Evolutionary conservation across 202 grass and related monocot species (phyloP).

Genomic region (Zoysia matrella): DNA sequence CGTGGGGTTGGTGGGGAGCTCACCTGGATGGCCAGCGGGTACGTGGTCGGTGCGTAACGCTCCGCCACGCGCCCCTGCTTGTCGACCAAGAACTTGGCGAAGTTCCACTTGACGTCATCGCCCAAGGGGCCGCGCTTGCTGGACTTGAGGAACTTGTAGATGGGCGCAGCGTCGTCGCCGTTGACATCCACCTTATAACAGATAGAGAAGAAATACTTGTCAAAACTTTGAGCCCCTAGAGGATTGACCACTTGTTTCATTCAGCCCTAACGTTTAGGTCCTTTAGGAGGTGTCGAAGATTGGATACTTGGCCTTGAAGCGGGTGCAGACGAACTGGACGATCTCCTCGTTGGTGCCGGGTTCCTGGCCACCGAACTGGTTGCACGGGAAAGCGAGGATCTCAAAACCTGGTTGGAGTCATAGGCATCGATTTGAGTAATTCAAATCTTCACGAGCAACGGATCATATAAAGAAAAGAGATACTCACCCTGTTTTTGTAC

Average conservation of each 20-base stretch:
- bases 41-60: constrained; percentile 69
- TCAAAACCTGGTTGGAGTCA: constrained; percentile 51
- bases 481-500: constrained; percentile 67
- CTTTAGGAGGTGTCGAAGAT: constrained; percentile 52
- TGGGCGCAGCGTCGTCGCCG: constrained; percentile 59
- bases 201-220: no score
- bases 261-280: background rate
- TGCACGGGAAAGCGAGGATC: constrained; percentile 82
- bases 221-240: background rate
- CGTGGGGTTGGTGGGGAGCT: no score
- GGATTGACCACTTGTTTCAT: background rate
- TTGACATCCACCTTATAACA: constrained; percentile 67
- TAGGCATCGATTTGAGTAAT: background rate
- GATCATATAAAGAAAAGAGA: background rate
- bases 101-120: constrained; percentile 72
- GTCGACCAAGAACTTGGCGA: constrained; percentile 80
- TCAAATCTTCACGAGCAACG: background rate
- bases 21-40: constrained; percentile 67
- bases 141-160: constrained; percentile 81
- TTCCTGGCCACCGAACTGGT: constrained; percentile 74
- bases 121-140: constrained; percentile 61
- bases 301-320: constrained; percentile 68
- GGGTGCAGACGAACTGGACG: constrained; percentile 67
- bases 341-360: constrained; percentile 76
- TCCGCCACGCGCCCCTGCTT: constrained; percentile 59